Conservation (phyloP, 306 rosid genomes). For the Sesbania bispinosa region DNA sequence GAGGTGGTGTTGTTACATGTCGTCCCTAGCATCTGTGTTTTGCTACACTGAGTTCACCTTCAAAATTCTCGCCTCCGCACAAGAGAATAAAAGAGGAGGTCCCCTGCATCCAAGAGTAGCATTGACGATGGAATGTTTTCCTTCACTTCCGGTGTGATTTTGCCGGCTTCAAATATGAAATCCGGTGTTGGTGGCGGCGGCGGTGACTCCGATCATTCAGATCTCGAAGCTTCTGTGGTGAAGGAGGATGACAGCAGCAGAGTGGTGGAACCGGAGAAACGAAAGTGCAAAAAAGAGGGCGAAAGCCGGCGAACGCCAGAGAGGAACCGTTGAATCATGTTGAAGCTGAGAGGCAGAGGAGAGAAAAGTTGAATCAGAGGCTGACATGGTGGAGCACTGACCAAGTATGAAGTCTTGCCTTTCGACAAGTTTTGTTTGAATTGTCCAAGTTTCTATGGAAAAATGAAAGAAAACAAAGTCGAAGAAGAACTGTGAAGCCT, state of each 20-base stretch:
- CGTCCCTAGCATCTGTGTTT: too few species aligned
- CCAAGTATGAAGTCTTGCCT: too few species aligned
- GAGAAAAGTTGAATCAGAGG: conserved; percentile 83
- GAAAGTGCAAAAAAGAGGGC: conserved; percentile 71
- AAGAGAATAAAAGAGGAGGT: conserved; percentile 57
- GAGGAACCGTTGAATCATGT: conserved; percentile 87
- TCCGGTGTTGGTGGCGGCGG: neutral
- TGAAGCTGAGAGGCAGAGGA: conserved; percentile 81
- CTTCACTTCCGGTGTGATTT: conserved; percentile 62
- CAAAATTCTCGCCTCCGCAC: too few species aligned
- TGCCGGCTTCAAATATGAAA: conserved; percentile 42
- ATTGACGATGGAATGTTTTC: conserved; percentile 77
- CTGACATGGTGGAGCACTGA: too few species aligned
- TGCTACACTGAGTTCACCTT: too few species aligned
- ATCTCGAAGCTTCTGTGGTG: conserved; percentile 72
- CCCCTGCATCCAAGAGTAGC: conserved; percentile 57
- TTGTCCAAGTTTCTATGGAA: too few species aligned
- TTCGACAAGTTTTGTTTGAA: too few species aligned
- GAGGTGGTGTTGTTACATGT: too few species aligned
- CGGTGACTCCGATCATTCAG: conserved; percentile 59
- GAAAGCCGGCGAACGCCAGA: conserved; percentile 88
- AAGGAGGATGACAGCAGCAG: conserved; percentile 55
- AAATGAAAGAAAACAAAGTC: too few species aligned
- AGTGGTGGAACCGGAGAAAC: conserved; percentile 64
- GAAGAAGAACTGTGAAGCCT: too few species aligned